A percentile compares a stretch with the other conserved stretches of the same genome.
These are phyloP conservation scores for Quercus lobata DNA, from an alignment of 331 rosid genomes.

Conservation along the genomic window DNA sequence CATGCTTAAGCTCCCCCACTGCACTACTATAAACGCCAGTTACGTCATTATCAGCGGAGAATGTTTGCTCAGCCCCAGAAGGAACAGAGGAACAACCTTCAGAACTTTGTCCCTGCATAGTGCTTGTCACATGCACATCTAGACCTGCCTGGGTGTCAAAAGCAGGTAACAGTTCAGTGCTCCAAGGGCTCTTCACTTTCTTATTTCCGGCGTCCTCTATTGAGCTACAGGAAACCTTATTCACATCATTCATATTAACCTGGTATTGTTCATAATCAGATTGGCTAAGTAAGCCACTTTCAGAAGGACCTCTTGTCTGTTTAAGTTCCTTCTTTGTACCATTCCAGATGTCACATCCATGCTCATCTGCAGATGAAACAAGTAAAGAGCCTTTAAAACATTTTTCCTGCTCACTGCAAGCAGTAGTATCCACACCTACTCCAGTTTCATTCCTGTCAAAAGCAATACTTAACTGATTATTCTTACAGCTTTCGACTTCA, in stretches of 20 bases:
- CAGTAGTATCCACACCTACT: conserved; percentile 16
- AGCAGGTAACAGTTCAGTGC: conserved; percentile 26
- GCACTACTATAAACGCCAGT: conserved; percentile 15
- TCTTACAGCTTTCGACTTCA: conserved; percentile 20
- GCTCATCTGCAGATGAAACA: conserved; percentile 10
- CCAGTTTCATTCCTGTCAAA: conserved; percentile 21
- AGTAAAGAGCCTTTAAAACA: not conserved
- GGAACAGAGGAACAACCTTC: conserved; percentile 30
- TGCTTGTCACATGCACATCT: conserved; percentile 23
- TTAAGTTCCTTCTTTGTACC: conserved; percentile 4
- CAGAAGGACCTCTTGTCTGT: conserved; percentile 6
- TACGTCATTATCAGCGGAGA: not conserved
- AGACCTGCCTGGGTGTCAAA: conserved; percentile 26
- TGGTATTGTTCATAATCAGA: conserved; percentile 16
- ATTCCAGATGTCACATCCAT: conserved; percentile 3
- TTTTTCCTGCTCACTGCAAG: conserved; percentile 24
- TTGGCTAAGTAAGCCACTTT: not conserved
- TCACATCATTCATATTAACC: conserved; percentile 24
- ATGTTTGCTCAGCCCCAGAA: conserved; percentile 10
- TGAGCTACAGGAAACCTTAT: conserved; percentile 25
- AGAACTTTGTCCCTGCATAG: conserved; percentile 30
- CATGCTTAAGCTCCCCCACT: conserved; percentile 7
- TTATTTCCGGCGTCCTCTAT: conserved; percentile 29
- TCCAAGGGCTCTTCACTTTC: conserved; percentile 33
- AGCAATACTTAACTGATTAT: conserved; percentile 24